Percentiles rank a stretch among this genome's conserved stretches.
These are phyloP conservation scores for Linum lewisii DNA, from an alignment of 345 rosid genomes.

Conservation along the genomic window DNA sequence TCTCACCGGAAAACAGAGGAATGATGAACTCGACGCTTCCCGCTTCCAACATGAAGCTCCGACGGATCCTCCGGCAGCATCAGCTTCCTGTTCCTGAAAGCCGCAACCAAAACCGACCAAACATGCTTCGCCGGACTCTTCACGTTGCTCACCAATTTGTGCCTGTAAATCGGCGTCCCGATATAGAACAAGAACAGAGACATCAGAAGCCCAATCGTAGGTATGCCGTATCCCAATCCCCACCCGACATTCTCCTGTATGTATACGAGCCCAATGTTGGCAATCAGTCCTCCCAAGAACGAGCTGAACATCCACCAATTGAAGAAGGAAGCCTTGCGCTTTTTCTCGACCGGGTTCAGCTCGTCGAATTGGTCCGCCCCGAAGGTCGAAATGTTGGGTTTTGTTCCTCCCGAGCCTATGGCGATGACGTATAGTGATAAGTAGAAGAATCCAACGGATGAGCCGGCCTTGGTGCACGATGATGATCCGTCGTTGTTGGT, in stretches of 20 bases:
- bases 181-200: constrained; percentile 61
- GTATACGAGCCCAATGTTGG: constrained; percentile 76
- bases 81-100: constrained; percentile 52
- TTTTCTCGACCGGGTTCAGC: constrained; percentile 41
- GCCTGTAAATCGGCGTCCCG: constrained; percentile 81
- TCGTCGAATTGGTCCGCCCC: constrained; percentile 97
- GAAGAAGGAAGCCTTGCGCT: constrained; percentile 74
- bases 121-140: constrained; percentile 56
- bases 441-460: constrained; percentile 55
- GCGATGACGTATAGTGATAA: constrained; percentile 67
- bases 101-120: constrained; percentile 41
- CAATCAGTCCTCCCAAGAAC: constrained; percentile 63
- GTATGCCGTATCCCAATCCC: constrained; percentile 86
- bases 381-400: constrained; percentile 87
- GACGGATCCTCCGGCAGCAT: constrained; percentile 38
- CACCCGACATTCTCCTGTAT: constrained; percentile 84
- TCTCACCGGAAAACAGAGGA: constrained; percentile 54
- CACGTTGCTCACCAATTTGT: constrained; percentile 41
- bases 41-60: constrained; percentile 48
- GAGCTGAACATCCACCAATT: constrained; percentile 98
- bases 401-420: constrained; percentile 81
- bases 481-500: too few relatives aligned
- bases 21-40: constrained; percentile 58
- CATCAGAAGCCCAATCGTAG: constrained; percentile 56
- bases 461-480: constrained; percentile 67